A percentile compares a stretch with the other conserved stretches of the same genome.
These are phyloP conservation scores for Bocquillonia castaneifolia DNA, from an alignment of 441 rosid species.

Conservation along the genomic window DNA sequence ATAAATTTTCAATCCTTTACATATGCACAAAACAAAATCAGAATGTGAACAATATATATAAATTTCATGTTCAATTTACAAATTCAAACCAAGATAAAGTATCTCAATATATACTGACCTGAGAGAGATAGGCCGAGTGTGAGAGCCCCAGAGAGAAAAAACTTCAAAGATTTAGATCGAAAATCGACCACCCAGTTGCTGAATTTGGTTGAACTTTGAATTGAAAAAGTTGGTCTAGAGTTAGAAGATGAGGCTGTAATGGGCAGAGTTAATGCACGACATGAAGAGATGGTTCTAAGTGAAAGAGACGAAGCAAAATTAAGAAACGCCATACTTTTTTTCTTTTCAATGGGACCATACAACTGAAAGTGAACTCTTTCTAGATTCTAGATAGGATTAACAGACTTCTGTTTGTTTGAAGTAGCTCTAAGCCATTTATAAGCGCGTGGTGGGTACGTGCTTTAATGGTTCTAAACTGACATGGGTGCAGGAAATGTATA, in stretches of 20 bases:
- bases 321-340: slow-evolving; percentile 33
- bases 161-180: slow-evolving; percentile 49
- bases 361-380: slow-evolving; percentile 17
- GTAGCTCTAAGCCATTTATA: background rate
- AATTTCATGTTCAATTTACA: too few species aligned
- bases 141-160: slow-evolving; percentile 61
- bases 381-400: slow-evolving; percentile 21
- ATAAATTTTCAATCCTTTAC: too few species aligned
- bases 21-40: too few species aligned
- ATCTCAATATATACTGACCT: slow-evolving; percentile 31
- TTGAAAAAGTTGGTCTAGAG: slow-evolving; percentile 20
- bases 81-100: too few species aligned
- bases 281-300: slow-evolving; percentile 26
- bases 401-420: background rate
- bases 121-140: slow-evolving; percentile 55
- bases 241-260: slow-evolving; percentile 27
- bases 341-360: slow-evolving; percentile 16
- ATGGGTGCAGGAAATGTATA: too few species aligned
- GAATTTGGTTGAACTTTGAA: slow-evolving; percentile 21
- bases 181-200: slow-evolving; percentile 36
- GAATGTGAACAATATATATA: too few species aligned
- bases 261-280: slow-evolving; percentile 19
- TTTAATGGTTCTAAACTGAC: background rate
- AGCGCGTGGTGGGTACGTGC: background rate
- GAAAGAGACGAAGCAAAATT: slow-evolving; percentile 29